Evolutionary conservation across 495 filamentous ascomycete genomes (phyloP), one percentile per base, ranked within the genome.

Genomic region (Lichenothelia convexa): DNA sequence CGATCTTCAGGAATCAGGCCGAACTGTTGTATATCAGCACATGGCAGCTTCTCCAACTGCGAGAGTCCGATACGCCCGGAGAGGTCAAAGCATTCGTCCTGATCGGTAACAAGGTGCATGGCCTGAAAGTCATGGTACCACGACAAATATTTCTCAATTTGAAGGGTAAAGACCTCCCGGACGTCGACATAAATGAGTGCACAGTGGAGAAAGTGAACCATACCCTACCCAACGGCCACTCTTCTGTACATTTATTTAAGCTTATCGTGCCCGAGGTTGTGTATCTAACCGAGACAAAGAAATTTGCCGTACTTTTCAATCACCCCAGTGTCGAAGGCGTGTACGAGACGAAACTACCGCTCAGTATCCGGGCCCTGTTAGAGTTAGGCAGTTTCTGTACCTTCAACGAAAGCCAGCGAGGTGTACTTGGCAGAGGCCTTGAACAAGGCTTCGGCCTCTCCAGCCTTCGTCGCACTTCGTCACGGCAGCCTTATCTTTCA

Each of bases 251-350:
- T 59, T 64, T 99, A 7, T 95, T 94, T 67, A 91, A 87, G 56
- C 65, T 99, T 33, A 80, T 73, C 0, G 74, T 99, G 53, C 67
- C 83, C 0, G 89, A 99, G 51, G 80, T 89, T 30, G 66, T 77
- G 3, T 99, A 85, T 54, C 68, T 93, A 24, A 68, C 71, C 30
- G 80, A 95, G 48, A 62, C 75, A 0, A 71, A 83, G 32, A 87
- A 89, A 50, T 75, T 99, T 32, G 68, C 73, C 13, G 54, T 71
- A 5, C 63, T 95, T 11, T 82, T 93, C 59, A 78, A 87, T 42
- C 89, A 99, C 53, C 75, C 83, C 0, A 93, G 83, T 49, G 78
- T 95, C 4, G 89, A 99, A 53, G 89, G 91, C 18, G 80, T 95
- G 12, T 99, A 99, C 51, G 91, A 99, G 51, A 86, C 77, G 51